Evolutionary conservation across 139 green algal genomes (phyloP).

Genomic region (Raphidocelis subcapitata): DNA sequence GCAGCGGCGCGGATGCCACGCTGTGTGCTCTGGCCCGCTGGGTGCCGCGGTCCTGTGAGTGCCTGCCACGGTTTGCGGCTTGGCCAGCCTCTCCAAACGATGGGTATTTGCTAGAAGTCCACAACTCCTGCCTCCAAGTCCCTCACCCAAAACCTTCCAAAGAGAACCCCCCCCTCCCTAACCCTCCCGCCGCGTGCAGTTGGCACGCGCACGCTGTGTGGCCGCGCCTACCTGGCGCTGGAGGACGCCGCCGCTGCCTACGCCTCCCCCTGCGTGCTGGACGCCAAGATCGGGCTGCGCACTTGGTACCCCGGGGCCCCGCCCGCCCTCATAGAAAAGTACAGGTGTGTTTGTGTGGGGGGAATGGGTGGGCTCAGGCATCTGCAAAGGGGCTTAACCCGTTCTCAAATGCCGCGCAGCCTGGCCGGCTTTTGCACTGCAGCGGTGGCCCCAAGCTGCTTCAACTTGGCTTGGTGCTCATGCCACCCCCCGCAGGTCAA

Average conservation of each 20-base stretch:
- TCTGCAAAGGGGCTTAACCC: too few species aligned
- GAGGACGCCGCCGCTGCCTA: conserved; percentile 68
- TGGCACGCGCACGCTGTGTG: conserved; percentile 30
- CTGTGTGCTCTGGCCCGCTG: conserved; percentile 8
- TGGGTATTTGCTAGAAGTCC: too few species aligned
- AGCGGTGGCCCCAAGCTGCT: too few species aligned
- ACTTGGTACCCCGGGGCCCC: conserved; percentile 71
- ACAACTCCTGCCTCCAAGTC: too few species aligned
- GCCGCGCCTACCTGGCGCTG: conserved; percentile 58
- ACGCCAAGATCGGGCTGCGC: conserved; percentile 74
- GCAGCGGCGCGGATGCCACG: background rate
- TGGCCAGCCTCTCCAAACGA: too few species aligned
- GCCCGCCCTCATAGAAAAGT: conserved; percentile 59
- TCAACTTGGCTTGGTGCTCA: too few species aligned
- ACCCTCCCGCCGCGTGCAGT: conserved; percentile 21
- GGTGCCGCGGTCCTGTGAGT: conserved; percentile 54
- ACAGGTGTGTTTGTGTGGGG: conserved; percentile 28
- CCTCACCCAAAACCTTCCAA: background rate
- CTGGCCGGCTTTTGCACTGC: too few species aligned
- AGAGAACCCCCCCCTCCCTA: background rate
- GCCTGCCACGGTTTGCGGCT: too few species aligned
- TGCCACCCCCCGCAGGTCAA: conserved; percentile 41
- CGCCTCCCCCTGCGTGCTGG: conserved; percentile 68
- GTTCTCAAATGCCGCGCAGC: too few species aligned
- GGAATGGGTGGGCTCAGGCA: too few species aligned